A percentile compares a stretch with the other conserved stretches of the same genome.
phyloP scores from a whole-genome alignment of 441 rosid species.

The Pelargonium citronellum region DNA sequence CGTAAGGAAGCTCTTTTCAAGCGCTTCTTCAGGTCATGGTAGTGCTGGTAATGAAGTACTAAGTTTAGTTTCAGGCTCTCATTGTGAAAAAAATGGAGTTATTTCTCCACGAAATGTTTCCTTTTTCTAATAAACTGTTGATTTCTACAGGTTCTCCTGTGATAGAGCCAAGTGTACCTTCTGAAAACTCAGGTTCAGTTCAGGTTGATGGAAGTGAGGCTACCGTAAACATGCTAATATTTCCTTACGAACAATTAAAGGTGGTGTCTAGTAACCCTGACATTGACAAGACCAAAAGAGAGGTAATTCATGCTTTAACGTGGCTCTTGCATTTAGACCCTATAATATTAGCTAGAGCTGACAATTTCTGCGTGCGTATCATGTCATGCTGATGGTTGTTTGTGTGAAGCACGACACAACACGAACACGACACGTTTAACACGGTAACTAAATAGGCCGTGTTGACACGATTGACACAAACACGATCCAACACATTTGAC shows the following conservation, averaged over 20 bases:
- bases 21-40: constrained; percentile 34
- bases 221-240: constrained; percentile 27
- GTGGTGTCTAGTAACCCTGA: constrained; percentile 50
- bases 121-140: constrained; percentile 1
- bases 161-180: constrained; percentile 20
- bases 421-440: too few species aligned
- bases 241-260: constrained; percentile 46
- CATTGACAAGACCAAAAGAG: constrained; percentile 61
- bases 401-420: too few species aligned
- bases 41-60: constrained; percentile 22
- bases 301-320: constrained; percentile 34
- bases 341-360: too few species aligned
- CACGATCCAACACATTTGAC: too few species aligned
- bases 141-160: constrained; percentile 40
- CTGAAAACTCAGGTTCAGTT: constrained; percentile 20
- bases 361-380: too few species aligned
- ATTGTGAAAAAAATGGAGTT: not conserved
- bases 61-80: not conserved
- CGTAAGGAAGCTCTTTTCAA: constrained; percentile 47
- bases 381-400: too few species aligned
- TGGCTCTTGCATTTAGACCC: too few species aligned
- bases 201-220: constrained; percentile 24
- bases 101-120: not conserved
- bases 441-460: too few species aligned
- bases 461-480: too few species aligned